Conservation (phyloP, 768 basidiomycete genomes). For the Filobasidium floriforme region DNA sequence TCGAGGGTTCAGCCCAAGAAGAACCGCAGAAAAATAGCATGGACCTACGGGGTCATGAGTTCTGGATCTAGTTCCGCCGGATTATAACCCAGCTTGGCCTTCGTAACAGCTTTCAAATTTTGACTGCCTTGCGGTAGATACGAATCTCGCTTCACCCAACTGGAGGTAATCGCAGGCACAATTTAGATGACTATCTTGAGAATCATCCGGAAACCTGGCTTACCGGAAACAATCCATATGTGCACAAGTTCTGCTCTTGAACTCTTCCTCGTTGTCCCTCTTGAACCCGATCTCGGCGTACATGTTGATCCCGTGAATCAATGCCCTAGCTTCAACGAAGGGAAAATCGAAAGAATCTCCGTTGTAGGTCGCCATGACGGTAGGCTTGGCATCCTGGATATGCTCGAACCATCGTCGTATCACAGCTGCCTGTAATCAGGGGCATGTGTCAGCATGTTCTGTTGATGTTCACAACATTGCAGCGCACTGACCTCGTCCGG, state of each 20-base stretch:
- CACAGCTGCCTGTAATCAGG: constrained; percentile 57
- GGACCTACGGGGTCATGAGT: constrained; percentile 90
- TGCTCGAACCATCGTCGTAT: constrained; percentile 87
- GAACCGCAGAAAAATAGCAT: background rate
- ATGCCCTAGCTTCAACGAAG: constrained; percentile 78
- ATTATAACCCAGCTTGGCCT: constrained; percentile 88
- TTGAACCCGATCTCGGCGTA: constrained; percentile 87
- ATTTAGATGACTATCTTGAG: background rate
- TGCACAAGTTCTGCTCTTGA: constrained; percentile 80
- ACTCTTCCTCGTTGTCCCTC: constrained; percentile 87
- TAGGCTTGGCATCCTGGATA: constrained; percentile 85
- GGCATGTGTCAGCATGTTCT: constrained; percentile 13
- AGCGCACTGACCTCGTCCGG: constrained; percentile 65
- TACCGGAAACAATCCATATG: constrained; percentile 97
- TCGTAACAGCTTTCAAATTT: constrained; percentile 95
- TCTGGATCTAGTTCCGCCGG: constrained; percentile 97
- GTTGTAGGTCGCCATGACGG: constrained; percentile 97
- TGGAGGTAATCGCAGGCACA: constrained; percentile 14
- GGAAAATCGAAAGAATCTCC: constrained; percentile 99
- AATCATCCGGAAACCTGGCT: constrained; percentile 15
- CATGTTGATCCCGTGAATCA: constrained; percentile 90
- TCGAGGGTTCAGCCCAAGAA: background rate
- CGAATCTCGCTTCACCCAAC: constrained; percentile 97
- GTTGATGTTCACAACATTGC: background rate
- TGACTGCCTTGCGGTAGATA: constrained; percentile 98